Conservation (phyloP, 1,139 yeast genomes). For the Zygosaccharomyces pseudobailii region DNA sequence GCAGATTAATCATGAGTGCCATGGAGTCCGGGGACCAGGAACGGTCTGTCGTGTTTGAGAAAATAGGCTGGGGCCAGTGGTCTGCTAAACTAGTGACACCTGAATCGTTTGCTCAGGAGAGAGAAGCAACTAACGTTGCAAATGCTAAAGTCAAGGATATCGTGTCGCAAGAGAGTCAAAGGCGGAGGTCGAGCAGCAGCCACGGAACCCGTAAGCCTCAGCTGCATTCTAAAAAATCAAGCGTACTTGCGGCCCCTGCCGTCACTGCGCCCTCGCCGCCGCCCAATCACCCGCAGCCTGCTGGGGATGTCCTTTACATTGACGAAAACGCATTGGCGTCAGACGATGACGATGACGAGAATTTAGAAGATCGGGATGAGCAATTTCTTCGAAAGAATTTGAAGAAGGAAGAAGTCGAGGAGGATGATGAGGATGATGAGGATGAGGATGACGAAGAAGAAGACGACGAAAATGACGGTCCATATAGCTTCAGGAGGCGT, state of each 20-base stretch:
- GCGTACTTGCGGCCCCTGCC: slow-evolving; percentile 8
- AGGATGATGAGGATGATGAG: slow-evolving; percentile 1
- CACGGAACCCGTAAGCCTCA: slow-evolving; percentile 23
- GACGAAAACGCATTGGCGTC: slow-evolving; percentile 44
- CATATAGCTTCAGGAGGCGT: slow-evolving; percentile 18
- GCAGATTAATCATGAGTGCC: slow-evolving; percentile 85
- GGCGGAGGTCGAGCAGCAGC: slow-evolving; percentile 38
- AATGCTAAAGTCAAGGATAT: slow-evolving; percentile 38
- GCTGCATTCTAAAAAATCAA: slow-evolving; percentile 1
- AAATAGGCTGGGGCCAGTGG: slow-evolving; percentile 99
- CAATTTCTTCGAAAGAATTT: slow-evolving; percentile 1
- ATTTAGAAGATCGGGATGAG: slow-evolving; percentile 17
- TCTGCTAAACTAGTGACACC: slow-evolving; percentile 60
- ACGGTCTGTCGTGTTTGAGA: slow-evolving; percentile 70
- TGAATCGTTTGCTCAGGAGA: slow-evolving; percentile 43
- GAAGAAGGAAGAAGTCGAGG: background rate
- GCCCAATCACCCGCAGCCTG: slow-evolving; percentile 5
- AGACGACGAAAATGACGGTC: slow-evolving; percentile 13
- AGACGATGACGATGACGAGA: slow-evolving; percentile 31
- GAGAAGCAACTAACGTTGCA: slow-evolving; percentile 31
- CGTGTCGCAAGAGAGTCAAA: slow-evolving; percentile 18
- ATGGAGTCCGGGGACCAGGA: slow-evolving; percentile 67
- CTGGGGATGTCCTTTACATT: slow-evolving; percentile 20
- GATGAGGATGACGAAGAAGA: background rate
- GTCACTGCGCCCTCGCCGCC: slow-evolving; percentile 4